Evolutionary conservation across 2,329 filamentous ascomycete genomes (phyloP).

Genomic region (Colletotrichum sp.): DNA sequence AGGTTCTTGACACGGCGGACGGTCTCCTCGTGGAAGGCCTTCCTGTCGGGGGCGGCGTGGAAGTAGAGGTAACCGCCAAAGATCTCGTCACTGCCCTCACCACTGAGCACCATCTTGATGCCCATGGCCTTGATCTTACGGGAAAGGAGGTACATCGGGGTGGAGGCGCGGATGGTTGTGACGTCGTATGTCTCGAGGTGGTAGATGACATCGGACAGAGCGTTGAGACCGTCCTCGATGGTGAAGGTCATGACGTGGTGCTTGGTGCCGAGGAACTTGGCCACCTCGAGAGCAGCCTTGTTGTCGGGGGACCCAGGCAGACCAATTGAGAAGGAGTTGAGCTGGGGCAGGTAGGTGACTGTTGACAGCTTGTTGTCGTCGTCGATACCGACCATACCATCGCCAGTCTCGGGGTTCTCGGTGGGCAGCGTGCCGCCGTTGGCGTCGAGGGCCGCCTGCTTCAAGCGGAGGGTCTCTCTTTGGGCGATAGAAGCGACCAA

Average conservation of each 20-base stretch:
- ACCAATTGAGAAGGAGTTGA: slow-evolving; percentile 99
- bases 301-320: slow-evolving; percentile 92
- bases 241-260: slow-evolving; percentile 99
- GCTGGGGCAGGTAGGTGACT: slow-evolving; percentile 87
- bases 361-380: slow-evolving; percentile 89
- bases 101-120: slow-evolving; percentile 98
- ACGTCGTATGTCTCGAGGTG: slow-evolving; percentile 98
- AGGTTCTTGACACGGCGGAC: slow-evolving; percentile 95
- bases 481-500: slow-evolving; percentile 95
- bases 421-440: slow-evolving; percentile 50
- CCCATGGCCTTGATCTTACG: slow-evolving; percentile 99
- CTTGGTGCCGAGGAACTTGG: slow-evolving; percentile 95
- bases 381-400: slow-evolving; percentile 90
- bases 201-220: slow-evolving; percentile 95
- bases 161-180: slow-evolving; percentile 96
- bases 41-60: slow-evolving; percentile 89
- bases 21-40: slow-evolving; percentile 94
- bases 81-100: slow-evolving; percentile 97
- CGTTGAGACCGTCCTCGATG: slow-evolving; percentile 95
- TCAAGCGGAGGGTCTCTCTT: slow-evolving; percentile 83
- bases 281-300: slow-evolving; percentile 88
- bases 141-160: slow-evolving; percentile 96
- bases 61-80: slow-evolving; percentile 99
- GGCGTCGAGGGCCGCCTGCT: slow-evolving; percentile 63
- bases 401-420: slow-evolving; percentile 63